These are phyloP conservation scores for Conticribra guillardii DNA, from an alignment of 108 stramenopile species.

Conservation along the genomic window DNA sequence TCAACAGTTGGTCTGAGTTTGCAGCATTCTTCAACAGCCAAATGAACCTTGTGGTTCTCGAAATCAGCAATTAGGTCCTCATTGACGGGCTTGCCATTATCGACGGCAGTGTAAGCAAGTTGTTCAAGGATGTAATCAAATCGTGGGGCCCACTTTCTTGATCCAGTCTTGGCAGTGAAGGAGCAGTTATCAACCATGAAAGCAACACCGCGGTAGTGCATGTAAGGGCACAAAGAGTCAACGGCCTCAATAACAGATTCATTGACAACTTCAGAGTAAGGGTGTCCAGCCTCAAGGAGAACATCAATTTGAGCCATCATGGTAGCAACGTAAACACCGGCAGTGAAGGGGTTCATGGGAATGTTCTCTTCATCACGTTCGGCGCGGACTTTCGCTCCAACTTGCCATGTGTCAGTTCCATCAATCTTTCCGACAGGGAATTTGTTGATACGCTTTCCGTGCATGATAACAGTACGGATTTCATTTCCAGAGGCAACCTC, in stretches of 20 bases:
- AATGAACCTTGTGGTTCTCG: constrained; percentile 93
- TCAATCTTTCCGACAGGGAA: constrained; percentile 99
- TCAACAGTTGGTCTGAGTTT: constrained; percentile 96
- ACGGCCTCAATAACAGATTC: constrained; percentile 99
- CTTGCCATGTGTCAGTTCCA: constrained; percentile 96
- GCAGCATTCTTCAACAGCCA: constrained; percentile 94
- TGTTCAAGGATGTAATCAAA: constrained; percentile 99
- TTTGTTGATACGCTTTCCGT: constrained; percentile 88
- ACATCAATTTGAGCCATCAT: constrained; percentile 99
- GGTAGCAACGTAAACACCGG: constrained; percentile 97
- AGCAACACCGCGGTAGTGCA: constrained; percentile 98
- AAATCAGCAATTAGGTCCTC: constrained; percentile 87
- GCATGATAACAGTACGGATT: constrained; percentile 98
- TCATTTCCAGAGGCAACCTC: constrained; percentile 97
- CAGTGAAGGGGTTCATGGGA: constrained; percentile 98
- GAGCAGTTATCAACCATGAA: constrained; percentile 99
- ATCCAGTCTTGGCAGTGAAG: constrained; percentile 97
- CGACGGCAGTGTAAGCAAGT: constrained; percentile 96
- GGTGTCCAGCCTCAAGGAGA: constrained; percentile 94
- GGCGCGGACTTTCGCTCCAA: constrained; percentile 96
- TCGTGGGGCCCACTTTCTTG: constrained; percentile 97
- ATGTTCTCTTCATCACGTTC: constrained; percentile 95
- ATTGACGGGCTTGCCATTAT: constrained; percentile 91
- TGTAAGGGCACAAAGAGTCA: constrained; percentile 98
- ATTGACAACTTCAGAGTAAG: constrained; percentile 99